phyloP scores from a whole-genome alignment of 345 rosid species.

The Mangifera indica region DNA sequence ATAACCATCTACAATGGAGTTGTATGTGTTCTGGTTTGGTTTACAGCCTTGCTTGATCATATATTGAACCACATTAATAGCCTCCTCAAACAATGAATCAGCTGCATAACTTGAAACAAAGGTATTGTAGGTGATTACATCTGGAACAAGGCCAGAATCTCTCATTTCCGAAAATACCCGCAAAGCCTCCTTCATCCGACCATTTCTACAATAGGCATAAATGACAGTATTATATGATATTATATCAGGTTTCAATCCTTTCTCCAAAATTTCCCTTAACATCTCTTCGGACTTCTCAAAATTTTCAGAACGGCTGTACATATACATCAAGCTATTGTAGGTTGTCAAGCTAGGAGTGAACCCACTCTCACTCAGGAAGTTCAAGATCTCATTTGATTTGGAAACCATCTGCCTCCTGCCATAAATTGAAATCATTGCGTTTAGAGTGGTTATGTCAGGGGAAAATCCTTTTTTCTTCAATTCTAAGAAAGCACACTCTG shows the following conservation, averaged over 20 bases:
- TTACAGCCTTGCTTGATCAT: constrained; percentile 75
- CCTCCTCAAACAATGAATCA: constrained; percentile 84
- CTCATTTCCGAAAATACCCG: constrained; percentile 70
- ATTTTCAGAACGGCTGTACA: constrained; percentile 74
- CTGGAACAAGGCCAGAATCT: constrained; percentile 64
- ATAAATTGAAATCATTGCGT: constrained; percentile 86
- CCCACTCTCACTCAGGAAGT: constrained; percentile 78
- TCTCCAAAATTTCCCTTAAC: constrained; percentile 59
- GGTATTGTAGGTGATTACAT: constrained; percentile 84
- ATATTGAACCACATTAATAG: constrained; percentile 62
- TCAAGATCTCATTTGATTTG: constrained; percentile 67
- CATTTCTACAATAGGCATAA: constrained; percentile 79
- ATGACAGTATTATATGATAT: constrained; percentile 92
- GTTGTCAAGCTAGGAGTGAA: constrained; percentile 76
- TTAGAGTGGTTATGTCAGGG: constrained; percentile 70
- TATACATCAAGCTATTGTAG: constrained; percentile 87
- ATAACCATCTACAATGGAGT: constrained; percentile 81
- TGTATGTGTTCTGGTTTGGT: constrained; percentile 77
- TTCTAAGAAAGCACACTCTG: constrained; percentile 77
- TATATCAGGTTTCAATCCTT: constrained; percentile 81
- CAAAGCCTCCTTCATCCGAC: constrained; percentile 86
- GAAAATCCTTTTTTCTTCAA: constrained; percentile 66
- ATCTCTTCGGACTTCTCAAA: constrained; percentile 69
- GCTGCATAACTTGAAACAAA: constrained; percentile 84
- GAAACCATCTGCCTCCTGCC: constrained; percentile 82